Conservation (phyloP, 228 moss, liverwort and hornwort species). For the Sphagnum magellanicum region DNA sequence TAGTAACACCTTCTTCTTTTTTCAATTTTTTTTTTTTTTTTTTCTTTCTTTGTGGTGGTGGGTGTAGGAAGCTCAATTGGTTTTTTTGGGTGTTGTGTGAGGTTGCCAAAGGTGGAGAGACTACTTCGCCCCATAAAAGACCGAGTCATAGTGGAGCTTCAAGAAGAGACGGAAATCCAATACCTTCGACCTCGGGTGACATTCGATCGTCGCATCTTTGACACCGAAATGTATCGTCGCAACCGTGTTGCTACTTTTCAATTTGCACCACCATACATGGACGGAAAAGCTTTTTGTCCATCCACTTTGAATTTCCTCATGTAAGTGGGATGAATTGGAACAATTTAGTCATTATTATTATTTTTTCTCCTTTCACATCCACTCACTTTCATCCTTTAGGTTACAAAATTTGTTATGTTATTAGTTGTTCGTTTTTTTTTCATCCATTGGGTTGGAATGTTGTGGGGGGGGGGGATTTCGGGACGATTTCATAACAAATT, state of each 20-base stretch:
- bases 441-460: too few relatives aligned
- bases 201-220: slow-evolving; percentile 84
- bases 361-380: background rate
- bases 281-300: slow-evolving; percentile 91
- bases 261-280: slow-evolving; percentile 88
- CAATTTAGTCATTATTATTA: background rate
- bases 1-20: background rate
- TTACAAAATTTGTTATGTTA: too few relatives aligned
- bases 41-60: too few relatives aligned
- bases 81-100: background rate
- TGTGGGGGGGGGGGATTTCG: too few relatives aligned
- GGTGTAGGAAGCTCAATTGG: background rate
- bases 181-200: slow-evolving; percentile 67
- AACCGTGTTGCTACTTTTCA: slow-evolving; percentile 87
- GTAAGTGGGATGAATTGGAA: slow-evolving; percentile 10
- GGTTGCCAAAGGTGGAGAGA: slow-evolving; percentile 53
- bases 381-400: too few relatives aligned
- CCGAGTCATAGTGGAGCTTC: slow-evolving; percentile 79
- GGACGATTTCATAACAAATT: background rate
- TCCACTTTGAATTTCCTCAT: slow-evolving; percentile 82
- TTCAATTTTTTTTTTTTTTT: too few relatives aligned
- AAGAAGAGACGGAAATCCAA: slow-evolving; percentile 82
- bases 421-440: too few relatives aligned
- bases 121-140: slow-evolving; percentile 60
- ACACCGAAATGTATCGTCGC: slow-evolving; percentile 72